These are phyloP conservation scores for Bipolaris sorokiniana DNA, from an alignment of 2,329 filamentous ascomycete genomes.

Conservation along the genomic window DNA sequence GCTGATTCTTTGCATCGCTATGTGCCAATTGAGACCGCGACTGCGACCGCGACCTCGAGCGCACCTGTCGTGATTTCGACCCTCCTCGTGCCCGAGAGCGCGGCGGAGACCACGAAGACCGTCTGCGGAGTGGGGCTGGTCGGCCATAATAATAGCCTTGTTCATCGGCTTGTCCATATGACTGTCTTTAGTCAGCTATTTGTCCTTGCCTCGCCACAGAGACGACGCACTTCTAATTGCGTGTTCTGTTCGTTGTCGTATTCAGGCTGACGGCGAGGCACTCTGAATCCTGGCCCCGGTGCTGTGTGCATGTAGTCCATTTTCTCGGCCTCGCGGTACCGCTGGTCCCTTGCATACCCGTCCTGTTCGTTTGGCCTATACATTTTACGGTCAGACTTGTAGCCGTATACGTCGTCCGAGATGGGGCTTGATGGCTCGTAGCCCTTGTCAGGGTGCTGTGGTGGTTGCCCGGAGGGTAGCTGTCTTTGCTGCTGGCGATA, in stretches of 20 bases:
- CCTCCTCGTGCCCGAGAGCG: constrained; percentile 24
- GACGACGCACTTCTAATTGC: constrained; percentile 25
- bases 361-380: constrained; percentile 25
- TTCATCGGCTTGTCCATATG: constrained; percentile 3
- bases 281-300: constrained; percentile 22
- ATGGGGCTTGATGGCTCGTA: constrained; percentile 6
- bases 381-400: constrained; percentile 22
- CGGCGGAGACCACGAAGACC: constrained; percentile 41
- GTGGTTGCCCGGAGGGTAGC: neutral
- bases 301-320: constrained; percentile 17
- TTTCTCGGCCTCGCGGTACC: constrained; percentile 26
- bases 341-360: constrained; percentile 17
- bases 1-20: constrained; percentile 29
- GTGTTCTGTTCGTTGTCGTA: constrained; percentile 18
- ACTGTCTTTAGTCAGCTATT: constrained; percentile 12
- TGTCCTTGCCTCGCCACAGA: neutral
- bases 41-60: constrained; percentile 29
- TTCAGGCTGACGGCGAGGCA: constrained; percentile 19
- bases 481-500: constrained; percentile 9
- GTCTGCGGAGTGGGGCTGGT: constrained; percentile 27
- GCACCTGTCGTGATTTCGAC: constrained; percentile 17
- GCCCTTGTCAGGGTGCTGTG: constrained; percentile 14
- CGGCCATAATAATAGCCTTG: constrained; percentile 18
- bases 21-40: constrained; percentile 10
- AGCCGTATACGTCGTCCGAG: neutral